These are phyloP conservation scores for Naganishia sp. DNA, from an alignment of 1,284 basidiomycete genomes.

Conservation along the genomic window DNA sequence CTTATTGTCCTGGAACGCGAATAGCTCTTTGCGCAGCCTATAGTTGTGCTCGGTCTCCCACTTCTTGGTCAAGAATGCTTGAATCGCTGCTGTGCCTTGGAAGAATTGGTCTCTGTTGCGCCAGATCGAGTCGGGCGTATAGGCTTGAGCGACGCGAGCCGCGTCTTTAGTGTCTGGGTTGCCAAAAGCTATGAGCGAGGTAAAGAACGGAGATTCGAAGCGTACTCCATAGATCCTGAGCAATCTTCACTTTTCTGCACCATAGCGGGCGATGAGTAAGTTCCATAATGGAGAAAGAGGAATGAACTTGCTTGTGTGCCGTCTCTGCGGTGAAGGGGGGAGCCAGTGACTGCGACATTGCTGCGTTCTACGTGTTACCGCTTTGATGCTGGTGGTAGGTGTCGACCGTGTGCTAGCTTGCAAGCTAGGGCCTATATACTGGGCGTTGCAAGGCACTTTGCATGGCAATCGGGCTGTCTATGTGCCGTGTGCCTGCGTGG, in stretches of 20 bases:
- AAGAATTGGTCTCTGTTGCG: conserved; percentile 63
- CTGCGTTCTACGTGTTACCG: background rate
- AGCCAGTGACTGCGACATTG: conserved; percentile 16
- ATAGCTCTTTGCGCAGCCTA: conserved; percentile 62
- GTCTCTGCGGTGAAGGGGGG: conserved; percentile 26
- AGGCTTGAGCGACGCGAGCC: conserved; percentile 54
- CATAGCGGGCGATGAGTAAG: background rate
- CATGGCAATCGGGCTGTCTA: background rate
- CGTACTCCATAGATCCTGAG: conserved; percentile 51
- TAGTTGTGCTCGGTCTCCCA: conserved; percentile 61
- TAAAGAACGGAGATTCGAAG: background rate
- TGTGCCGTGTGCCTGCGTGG: background rate
- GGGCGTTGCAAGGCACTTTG: background rate
- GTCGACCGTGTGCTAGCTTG: background rate
- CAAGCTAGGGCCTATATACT: no score
- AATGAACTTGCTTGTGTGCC: conserved; percentile 15
- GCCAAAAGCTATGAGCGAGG: background rate
- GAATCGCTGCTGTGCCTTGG: conserved; percentile 58
- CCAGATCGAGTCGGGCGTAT: conserved; percentile 63
- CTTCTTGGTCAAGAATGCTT: conserved; percentile 60
- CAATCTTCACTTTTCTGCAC: conserved; percentile 47
- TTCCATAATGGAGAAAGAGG: background rate
- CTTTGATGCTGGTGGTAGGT: background rate
- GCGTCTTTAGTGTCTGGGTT: conserved; percentile 43
- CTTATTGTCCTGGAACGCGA: conserved; percentile 62